Evolutionary conservation across 345 rosid genomes (phyloP), one percentile per base, ranked within the genome.

Genomic region (Rhizophora mangle): DNA sequence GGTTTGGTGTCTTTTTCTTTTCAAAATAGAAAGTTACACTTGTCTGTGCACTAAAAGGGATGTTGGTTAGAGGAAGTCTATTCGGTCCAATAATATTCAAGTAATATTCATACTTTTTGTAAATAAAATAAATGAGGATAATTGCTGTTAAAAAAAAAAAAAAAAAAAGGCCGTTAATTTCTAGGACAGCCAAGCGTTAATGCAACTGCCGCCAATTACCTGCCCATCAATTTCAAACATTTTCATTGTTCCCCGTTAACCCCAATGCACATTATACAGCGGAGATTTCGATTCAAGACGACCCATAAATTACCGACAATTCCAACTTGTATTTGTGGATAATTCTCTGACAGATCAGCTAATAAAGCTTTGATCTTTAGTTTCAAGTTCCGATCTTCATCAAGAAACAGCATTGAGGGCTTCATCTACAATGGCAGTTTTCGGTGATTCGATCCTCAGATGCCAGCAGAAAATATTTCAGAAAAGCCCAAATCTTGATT

Each of bases 391-490:
- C 11, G n/a, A 57, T 64, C 55, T 46, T 68, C 52, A 54, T 46
- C 39, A 22, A 37, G 26, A 54, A 27, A 21, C 16, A 24, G 15
- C 39, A 26, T 8, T 26, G 30, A 27, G 60, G 26, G 10, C 29
- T 56, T 6, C 22, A 3, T 64, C 54, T 60, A 30, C 71, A 52
- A 87, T 87, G 91, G 85, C 88, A 55, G 37, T 79, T 65, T 65
- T 83, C 6, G 57, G 68, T 26, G 77, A 76, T 67, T 80, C 85
- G 54, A 22, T 65, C 43, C 26, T 64, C 2, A 59, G 58, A 15
- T 60, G 20, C 24, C 53, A 20, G 61, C 69, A 36, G 32, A 69
- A 59, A 59, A 55, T 71, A 63, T 62, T 60, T 34, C 46, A 43
- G n/a, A 72, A 58, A 54, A 73, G 39, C 57, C 64, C 72, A 37